Conservation (phyloP, 805 yeast genomes). For the Saturnispora saitoi region DNA sequence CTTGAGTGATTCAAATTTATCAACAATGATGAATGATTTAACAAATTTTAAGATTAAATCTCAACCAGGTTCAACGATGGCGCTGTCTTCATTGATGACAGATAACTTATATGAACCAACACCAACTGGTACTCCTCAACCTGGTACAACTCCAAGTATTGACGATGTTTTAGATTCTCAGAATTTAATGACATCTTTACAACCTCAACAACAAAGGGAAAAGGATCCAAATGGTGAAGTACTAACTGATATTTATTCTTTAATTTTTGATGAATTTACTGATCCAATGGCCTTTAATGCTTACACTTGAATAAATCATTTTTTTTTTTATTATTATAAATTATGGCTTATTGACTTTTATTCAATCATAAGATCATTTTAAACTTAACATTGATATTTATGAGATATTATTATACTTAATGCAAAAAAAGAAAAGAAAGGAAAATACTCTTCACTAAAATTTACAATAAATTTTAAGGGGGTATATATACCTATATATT, state of each 20-base stretch:
- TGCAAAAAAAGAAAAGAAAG: background rate
- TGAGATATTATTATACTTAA: background rate
- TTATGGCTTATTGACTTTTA: no score
- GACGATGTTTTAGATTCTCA: background rate
- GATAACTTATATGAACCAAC: slow-evolving; percentile 1
- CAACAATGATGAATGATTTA: slow-evolving; percentile 8
- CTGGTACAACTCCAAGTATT: background rate
- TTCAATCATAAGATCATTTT: background rate
- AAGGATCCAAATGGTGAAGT: slow-evolving; percentile 22
- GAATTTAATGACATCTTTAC: background rate
- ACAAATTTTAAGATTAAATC: slow-evolving; percentile 8
- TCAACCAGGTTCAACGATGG: slow-evolving; percentile 2
- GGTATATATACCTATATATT: background rate
- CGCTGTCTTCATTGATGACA: background rate
- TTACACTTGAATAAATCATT: slow-evolving; percentile 11
- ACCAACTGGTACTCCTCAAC: slow-evolving; percentile 4
- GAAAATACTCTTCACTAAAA: background rate
- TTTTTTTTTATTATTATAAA: background rate
- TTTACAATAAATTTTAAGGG: background rate
- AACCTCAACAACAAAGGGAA: background rate
- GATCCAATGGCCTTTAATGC: slow-evolving; percentile 29
- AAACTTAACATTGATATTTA: background rate
- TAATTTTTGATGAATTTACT: slow-evolving; percentile 37
- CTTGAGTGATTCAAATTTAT: slow-evolving; percentile 6
- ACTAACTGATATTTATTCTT: slow-evolving; percentile 35